These are phyloP conservation scores for Russula griseocarnosa DNA, from an alignment of 768 basidiomycete species.

Conservation along the genomic window DNA sequence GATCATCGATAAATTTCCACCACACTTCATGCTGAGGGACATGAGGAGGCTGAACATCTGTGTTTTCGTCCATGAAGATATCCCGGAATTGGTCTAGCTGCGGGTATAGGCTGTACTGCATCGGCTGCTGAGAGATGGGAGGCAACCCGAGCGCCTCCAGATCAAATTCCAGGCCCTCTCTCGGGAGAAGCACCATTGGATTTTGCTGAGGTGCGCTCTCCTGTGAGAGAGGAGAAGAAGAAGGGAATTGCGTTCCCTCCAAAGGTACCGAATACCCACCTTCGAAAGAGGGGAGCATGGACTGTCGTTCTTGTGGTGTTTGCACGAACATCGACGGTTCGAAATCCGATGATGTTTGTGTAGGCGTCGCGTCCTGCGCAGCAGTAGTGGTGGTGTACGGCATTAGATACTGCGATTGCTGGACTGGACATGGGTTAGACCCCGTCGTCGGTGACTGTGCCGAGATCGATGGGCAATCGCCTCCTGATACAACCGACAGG, in stretches of 20 bases:
- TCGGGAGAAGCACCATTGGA: not conserved
- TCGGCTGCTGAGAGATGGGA: conserved; percentile 7
- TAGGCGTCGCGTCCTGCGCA: conserved; percentile 4
- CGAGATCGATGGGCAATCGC: not conserved
- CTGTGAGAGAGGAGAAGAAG: not conserved
- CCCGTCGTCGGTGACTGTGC: not conserved
- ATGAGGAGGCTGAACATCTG: conserved; percentile 6
- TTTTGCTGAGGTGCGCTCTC: conserved; percentile 3
- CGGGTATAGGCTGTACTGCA: conserved; percentile 20
- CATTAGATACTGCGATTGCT: conserved; percentile 14
- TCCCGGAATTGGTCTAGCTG: conserved; percentile 22
- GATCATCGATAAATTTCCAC: conserved; percentile 38
- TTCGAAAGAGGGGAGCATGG: conserved; percentile 14
- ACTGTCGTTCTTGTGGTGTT: conserved; percentile 7
- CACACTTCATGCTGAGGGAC: conserved; percentile 39
- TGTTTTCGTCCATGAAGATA: conserved; percentile 22
- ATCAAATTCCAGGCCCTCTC: conserved; percentile 16
- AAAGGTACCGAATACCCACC: not conserved
- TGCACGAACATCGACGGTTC: not conserved
- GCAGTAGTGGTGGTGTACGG: not conserved
- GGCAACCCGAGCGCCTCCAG: conserved; percentile 11
- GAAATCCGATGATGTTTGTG: conserved; percentile 6
- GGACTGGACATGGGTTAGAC: not conserved
- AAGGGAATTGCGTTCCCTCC: not conserved
- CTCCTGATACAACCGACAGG: conserved; percentile 5